Evolutionary conservation across 345 rosid species (phyloP).

Genomic region (Moricandia arvensis): DNA sequence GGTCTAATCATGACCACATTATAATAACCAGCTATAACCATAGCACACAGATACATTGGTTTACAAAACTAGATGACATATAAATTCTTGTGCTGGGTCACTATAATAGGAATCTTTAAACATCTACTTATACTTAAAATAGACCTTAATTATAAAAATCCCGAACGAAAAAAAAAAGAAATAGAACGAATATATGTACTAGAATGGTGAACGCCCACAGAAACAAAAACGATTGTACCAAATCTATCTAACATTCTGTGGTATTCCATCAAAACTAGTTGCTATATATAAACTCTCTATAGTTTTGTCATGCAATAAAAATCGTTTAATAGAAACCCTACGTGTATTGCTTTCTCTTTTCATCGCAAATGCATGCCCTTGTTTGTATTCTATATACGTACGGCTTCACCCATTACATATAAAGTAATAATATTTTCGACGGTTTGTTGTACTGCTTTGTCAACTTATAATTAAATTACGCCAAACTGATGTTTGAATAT

Average conservation of each 20-base stretch:
- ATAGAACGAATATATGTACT: not conserved
- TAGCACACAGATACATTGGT: constrained; percentile 20
- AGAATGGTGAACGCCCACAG: constrained; percentile 27
- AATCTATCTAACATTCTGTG: constrained; percentile 23
- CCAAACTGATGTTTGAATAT: constrained; percentile 24
- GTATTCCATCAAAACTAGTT: constrained; percentile 28
- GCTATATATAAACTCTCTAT: constrained; percentile 13
- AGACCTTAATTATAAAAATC: not conserved
- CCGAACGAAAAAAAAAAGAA: not conserved
- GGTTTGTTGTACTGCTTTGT: constrained; percentile 5
- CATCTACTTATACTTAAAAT: not conserved
- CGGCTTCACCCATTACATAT: constrained; percentile 3
- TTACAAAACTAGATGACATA: constrained; percentile 6
- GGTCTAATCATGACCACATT: not conserved
- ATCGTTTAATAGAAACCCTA: constrained; percentile 14
- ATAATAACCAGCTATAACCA: not conserved
- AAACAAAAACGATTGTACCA: constrained; percentile 6
- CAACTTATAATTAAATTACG: constrained; percentile 8
- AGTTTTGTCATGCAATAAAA: constrained; percentile 25
- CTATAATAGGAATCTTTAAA: not conserved
- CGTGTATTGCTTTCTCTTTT: constrained; percentile 7
- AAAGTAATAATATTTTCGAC: constrained; percentile 1
- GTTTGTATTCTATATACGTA: constrained; percentile 21
- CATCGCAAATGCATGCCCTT: constrained; percentile 16
- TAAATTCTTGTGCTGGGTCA: not conserved